phyloP scores from a whole-genome alignment of 2,329 filamentous ascomycete species.

The Xenoacremonium recifei region DNA sequence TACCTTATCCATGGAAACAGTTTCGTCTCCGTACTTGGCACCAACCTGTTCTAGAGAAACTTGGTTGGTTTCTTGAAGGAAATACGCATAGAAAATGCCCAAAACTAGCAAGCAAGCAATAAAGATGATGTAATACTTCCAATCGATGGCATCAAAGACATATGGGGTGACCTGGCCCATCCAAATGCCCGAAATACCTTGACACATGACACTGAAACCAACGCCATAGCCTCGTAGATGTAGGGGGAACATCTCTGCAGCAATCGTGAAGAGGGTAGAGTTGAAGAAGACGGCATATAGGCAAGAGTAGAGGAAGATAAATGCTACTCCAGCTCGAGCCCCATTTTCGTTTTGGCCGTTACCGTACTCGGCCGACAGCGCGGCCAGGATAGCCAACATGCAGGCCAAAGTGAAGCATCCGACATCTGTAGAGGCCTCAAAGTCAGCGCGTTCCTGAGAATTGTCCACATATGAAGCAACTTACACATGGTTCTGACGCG shows the following conservation, averaged over 20 bases:
- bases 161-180: constrained; percentile 25
- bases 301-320: constrained; percentile 31
- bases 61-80: constrained; percentile 33
- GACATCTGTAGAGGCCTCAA: not conserved
- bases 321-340: constrained; percentile 24
- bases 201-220: constrained; percentile 26
- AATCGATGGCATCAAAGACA: constrained; percentile 27
- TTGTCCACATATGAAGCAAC: no score
- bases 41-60: constrained; percentile 33
- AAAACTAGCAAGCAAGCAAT: constrained; percentile 30
- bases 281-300: constrained; percentile 33
- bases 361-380: constrained; percentile 20
- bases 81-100: constrained; percentile 30
- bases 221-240: constrained; percentile 25
- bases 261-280: constrained; percentile 29
- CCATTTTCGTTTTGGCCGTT: constrained; percentile 15
- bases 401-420: constrained; percentile 18
- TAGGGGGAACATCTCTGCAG: constrained; percentile 27
- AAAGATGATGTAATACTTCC: constrained; percentile 33
- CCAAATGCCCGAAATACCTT: constrained; percentile 30
- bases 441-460: no score
- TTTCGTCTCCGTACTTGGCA: constrained; percentile 31
- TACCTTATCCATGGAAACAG: not conserved
- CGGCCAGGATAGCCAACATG: constrained; percentile 25
- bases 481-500: constrained; percentile 14